A percentile compares a stretch with the other conserved stretches of the same genome.
phyloP scores from a whole-genome alignment of 768 basidiomycete species.

The Lanmaoa pseudosensibilis region DNA sequence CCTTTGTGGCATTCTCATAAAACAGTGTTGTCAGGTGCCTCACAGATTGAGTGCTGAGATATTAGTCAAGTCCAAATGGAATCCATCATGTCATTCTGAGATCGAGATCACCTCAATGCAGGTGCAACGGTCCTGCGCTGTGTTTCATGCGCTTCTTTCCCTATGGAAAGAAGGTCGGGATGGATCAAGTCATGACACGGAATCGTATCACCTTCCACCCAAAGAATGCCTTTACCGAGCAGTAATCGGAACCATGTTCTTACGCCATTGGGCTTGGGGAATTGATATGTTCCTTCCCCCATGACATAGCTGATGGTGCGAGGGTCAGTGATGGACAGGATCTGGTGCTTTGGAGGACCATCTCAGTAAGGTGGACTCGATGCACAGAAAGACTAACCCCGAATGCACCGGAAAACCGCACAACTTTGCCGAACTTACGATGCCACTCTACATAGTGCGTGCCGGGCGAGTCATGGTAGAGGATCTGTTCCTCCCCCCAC shows the following conservation, averaged over 20 bases:
- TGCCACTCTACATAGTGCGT: slow-evolving; percentile 54
- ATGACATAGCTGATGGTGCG: slow-evolving; percentile 55
- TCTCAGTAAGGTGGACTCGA: slow-evolving; percentile 11
- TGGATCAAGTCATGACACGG: not conserved
- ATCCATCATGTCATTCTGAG: not conserved
- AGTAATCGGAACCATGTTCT: slow-evolving; percentile 63
- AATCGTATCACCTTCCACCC: slow-evolving; percentile 53
- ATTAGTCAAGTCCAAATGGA: not conserved
- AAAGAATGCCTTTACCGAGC: slow-evolving; percentile 63
- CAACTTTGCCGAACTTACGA: slow-evolving; percentile 50
- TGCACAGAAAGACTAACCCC: slow-evolving; percentile 40
- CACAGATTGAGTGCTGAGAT: slow-evolving; percentile 49
- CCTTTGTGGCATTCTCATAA: slow-evolving; percentile 54
- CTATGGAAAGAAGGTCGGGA: slow-evolving; percentile 30
- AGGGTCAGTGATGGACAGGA: slow-evolving; percentile 57
- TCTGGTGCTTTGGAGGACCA: slow-evolving; percentile 44
- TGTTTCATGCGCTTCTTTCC: slow-evolving; percentile 55
- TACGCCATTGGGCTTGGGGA: slow-evolving; percentile 63
- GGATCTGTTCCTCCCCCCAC: slow-evolving; percentile 63
- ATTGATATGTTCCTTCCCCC: slow-evolving; percentile 53
- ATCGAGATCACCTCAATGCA: slow-evolving; percentile 48
- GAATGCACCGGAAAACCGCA: slow-evolving; percentile 56
- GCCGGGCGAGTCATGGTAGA: slow-evolving; percentile 54
- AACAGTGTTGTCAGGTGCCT: slow-evolving; percentile 52
- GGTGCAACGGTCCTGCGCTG: slow-evolving; percentile 55